Base-by-base conservation (phyloP, 495 filamentous ascomycete species). In the Lasiosphaeria ovina region DNA sequence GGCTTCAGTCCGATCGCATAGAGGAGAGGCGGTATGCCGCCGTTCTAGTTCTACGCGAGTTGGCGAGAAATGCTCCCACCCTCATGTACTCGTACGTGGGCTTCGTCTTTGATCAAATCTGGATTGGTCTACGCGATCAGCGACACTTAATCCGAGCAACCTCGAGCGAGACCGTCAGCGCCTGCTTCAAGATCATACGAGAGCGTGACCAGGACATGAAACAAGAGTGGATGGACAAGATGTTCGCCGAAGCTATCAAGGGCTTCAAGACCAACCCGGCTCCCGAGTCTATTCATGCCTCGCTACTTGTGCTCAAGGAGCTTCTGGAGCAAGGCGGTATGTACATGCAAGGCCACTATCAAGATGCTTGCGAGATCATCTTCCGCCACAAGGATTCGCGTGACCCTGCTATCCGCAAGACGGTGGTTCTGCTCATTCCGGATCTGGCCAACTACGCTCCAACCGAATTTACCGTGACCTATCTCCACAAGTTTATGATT, bases 401-500 rank as follows among this genome's bases (percentile, higher is more conserved):
- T 49, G 94, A 99, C 59, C 74, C 84, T 4, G 88, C 90, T 40
- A 95, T 98, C 62, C 85, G 93, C 35, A 86, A 89, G 57, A 91
- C 95, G 48, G 89, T 98, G 31, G 89, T 98, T 50, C 78, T 88
- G 50, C 85, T 96, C 50, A 95, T 98, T 53, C 95, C 94, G 3
- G 88, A 91, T 55, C 79, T 99, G n/a, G 94, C 94, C 45, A 89
- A 85, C 60, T 99, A 99, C 65, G 87, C 91, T 5, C 94, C 94
- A 0, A 79, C 85, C 55, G 90, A 96, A 36, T 99, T 99, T 69
- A 85, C 85, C 36, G 80, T 82, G 52, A 83, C 79, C 10, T 95
- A 96, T 67, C 82, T 99, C 5, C 92, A 97, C 74, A 88, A 90
- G 67, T 97, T 95, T 77, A 99, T 99, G 95, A 82, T 96, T 9